Evolutionary conservation across 2,329 filamentous ascomycete genomes (phyloP).

Genomic region (Phialemonium atrogriseum): DNA sequence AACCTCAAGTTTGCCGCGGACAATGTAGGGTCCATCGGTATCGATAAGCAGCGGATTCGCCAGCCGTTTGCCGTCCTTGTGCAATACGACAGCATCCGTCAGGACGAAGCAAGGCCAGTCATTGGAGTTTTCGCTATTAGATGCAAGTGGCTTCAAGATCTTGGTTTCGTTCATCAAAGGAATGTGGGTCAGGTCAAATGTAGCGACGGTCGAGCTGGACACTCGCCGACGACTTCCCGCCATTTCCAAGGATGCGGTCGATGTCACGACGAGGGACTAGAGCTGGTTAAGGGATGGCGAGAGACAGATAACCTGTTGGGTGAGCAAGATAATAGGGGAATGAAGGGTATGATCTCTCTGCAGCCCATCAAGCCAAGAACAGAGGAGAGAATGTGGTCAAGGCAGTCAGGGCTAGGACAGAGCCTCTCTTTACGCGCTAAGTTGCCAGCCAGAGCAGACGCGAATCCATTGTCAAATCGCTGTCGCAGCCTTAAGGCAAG

Average conservation of each 20-base stretch:
- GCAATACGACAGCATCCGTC: slow-evolving; percentile 50
- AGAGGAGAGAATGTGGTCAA: too few species aligned
- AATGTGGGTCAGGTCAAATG: slow-evolving; percentile 25
- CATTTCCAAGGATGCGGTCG: slow-evolving; percentile 8
- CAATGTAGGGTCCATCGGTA: slow-evolving; percentile 49
- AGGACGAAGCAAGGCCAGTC: slow-evolving; percentile 57
- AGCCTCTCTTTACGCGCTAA: too few species aligned
- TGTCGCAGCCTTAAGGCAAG: too few species aligned
- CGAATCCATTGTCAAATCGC: too few species aligned
- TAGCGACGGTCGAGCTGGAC: slow-evolving; percentile 37
- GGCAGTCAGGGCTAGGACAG: too few species aligned
- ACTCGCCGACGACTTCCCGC: slow-evolving; percentile 26
- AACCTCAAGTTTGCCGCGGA: slow-evolving; percentile 51
- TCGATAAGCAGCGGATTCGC: slow-evolving; percentile 55
- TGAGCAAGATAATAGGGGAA: too few species aligned
- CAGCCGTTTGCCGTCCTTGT: slow-evolving; percentile 41
- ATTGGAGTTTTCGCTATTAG: slow-evolving; percentile 25
- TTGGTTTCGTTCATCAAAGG: slow-evolving; percentile 23
- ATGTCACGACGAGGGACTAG: neutral
- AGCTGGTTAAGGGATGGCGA: too few species aligned
- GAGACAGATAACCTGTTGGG: too few species aligned
- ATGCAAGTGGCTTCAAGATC: slow-evolving; percentile 25
- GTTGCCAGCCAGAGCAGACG: too few species aligned
- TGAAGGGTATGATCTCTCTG: too few species aligned
- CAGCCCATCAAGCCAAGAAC: too few species aligned